Base-by-base conservation (phyloP, 306 rosid genomes). In the Dalbergia cochinchinensis region DNA sequence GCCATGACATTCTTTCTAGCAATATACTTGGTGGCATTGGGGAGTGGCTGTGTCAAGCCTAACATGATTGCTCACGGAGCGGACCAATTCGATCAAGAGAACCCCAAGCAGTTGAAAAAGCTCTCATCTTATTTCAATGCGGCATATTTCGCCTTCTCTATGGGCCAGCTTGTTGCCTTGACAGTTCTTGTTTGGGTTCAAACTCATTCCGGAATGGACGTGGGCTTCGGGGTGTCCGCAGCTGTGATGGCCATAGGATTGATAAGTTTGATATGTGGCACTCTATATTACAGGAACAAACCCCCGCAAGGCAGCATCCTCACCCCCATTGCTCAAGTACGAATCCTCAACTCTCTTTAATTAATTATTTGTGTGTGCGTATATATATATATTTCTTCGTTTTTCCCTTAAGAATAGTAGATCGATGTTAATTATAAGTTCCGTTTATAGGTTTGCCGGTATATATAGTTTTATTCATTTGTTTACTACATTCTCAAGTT, bases 171-270 rank as follows among this genome's bases (percentile, higher is more conserved):
- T 61, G 33, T 96, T 31, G 97, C 98, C 44, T 91, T 96, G 5
- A 96, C 98, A 4, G 31, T 93, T 79, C 90, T 96, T 57, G 92
- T 96, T 42, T 96, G 97, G 97, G 87, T 96, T 76, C 99, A 96
- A 87, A 96, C 99, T 76, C 99, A 93, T 50, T 96, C 99, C 3
- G 99, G 99, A 1, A 96, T 96, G 99, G 99, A 96, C 47, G 90
- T 88, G 0, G 99, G 99, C 8, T 96, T 96, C 69, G 99, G 97
- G 0, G 90, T 96, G 61, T 96, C 99, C 0, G 98, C 99, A 0
- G 99, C 94, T 16, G 94, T 68, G 37, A 96, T 96, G 99, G 94
- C 99, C 0, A 19, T 96, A 81, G 99, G 92, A 2, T 68, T 96
- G 72, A 87, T 96, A 81, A 80, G 87, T 83, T 76, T 96, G 76